A percentile compares a stretch with the other conserved stretches of the same genome.
These are phyloP conservation scores for Lachancea quebecensis DNA, from an alignment of 805 yeast species.

Conservation along the genomic window DNA sequence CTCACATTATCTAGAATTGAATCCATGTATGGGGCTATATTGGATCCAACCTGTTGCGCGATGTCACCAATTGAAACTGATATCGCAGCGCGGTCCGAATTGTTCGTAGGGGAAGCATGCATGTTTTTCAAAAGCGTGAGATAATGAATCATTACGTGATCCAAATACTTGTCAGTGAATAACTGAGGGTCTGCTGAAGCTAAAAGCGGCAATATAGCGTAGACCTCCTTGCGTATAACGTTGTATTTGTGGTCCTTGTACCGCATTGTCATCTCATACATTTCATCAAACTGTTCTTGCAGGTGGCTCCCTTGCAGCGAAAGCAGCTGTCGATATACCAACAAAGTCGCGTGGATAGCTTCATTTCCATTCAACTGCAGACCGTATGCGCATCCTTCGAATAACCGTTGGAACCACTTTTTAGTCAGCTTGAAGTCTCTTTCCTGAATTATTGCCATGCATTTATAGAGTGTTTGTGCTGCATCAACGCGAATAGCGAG, in stretches of 20 bases:
- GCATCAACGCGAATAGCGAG: conserved; percentile 73
- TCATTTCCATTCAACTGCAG: conserved; percentile 51
- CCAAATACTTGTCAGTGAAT: conserved; percentile 77
- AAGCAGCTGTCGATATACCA: conserved; percentile 75
- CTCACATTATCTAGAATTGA: conserved; percentile 77
- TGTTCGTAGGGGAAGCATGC: conserved; percentile 30
- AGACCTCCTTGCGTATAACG: conserved; percentile 76
- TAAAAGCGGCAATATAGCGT: conserved; percentile 72
- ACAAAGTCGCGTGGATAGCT: conserved; percentile 76
- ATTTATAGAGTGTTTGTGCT: conserved; percentile 69
- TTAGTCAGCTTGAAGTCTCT: conserved; percentile 66
- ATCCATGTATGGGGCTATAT: conserved; percentile 81
- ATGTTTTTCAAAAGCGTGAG: conserved; percentile 69
- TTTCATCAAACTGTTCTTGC: conserved; percentile 62
- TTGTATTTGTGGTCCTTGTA: conserved; percentile 73
- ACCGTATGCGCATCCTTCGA: conserved; percentile 60
- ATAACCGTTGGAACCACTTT: conserved; percentile 67
- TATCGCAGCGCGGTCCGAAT: conserved; percentile 62
- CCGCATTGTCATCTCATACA: conserved; percentile 65
- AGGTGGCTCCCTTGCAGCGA: conserved; percentile 66
- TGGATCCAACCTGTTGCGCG: conserved; percentile 66
- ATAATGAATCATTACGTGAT: conserved; percentile 68
- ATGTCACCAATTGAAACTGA: conserved; percentile 80
- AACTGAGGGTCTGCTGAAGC: conserved; percentile 70
- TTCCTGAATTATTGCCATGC: conserved; percentile 70